phyloP scores from a whole-genome alignment of 2,329 filamentous ascomycete species.

The Pseudocercospora crystallina region DNA sequence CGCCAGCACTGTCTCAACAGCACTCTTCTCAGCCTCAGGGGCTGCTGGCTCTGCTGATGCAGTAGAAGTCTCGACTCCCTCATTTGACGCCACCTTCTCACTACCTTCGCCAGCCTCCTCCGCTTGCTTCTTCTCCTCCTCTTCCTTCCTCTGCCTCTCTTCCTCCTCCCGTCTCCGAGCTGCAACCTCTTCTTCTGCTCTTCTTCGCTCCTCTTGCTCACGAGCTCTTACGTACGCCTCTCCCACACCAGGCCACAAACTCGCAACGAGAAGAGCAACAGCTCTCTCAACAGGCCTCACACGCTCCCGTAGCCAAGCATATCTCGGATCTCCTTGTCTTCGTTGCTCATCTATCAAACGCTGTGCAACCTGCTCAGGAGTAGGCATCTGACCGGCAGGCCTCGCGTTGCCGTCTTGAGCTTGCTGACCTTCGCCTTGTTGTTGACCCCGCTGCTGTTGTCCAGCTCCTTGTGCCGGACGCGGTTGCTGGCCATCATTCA shows the following conservation, averaged over 20 bases:
- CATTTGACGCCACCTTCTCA: too few relatives aligned
- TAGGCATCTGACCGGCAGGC: constrained; percentile 30
- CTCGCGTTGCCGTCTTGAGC: constrained; percentile 11
- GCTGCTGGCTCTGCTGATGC: too few relatives aligned
- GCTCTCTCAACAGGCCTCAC: constrained; percentile 55
- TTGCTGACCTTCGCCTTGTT: constrained; percentile 10
- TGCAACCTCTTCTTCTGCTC: constrained; percentile 30
- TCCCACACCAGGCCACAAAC: constrained; percentile 61
- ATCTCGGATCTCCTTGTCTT: constrained; percentile 21
- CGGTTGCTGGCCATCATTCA: constrained; percentile 30
- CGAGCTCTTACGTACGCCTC: constrained; percentile 60
- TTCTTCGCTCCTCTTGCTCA: constrained; percentile 40
- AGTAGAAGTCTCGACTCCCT: too few relatives aligned
- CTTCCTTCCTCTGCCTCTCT: constrained; percentile 23
- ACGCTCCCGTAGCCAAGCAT: constrained; percentile 31
- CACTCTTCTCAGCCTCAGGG: too few relatives aligned
- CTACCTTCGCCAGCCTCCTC: not conserved
- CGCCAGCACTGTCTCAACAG: too few relatives aligned
- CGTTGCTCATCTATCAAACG: constrained; percentile 37
- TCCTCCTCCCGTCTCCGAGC: constrained; percentile 28
- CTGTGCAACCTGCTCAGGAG: constrained; percentile 44
- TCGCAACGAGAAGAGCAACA: constrained; percentile 62
- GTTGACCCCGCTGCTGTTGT: constrained; percentile 8
- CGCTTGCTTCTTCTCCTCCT: constrained; percentile 18
- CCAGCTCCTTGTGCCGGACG: constrained; percentile 6